Base-by-base conservation (phyloP, 2,329 filamentous ascomycete genomes). In the Fusarium xyrophilum region DNA sequence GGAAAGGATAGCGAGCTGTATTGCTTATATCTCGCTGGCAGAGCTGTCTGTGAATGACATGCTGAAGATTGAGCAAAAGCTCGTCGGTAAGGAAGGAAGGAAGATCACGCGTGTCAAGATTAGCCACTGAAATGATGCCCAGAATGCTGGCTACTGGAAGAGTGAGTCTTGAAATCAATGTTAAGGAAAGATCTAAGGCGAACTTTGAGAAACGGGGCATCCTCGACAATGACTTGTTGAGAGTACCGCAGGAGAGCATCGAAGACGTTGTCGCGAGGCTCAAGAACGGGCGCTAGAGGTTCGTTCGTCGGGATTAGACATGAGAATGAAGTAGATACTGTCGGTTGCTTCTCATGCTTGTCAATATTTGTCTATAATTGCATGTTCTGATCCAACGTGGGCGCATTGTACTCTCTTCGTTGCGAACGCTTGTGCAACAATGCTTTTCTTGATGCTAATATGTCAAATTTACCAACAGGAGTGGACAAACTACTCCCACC, bases 301-400 rank as follows among this genome's bases (percentile, higher is more conserved):
- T 12, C 27, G 6, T 11, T 4, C n/a, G 4, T 23, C 8, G 9
- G 28, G 8, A 12, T 12, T 7, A 1, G 27, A 13, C 4, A 19
- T 5, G 0, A 13, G 6, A 23, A 13, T 10, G 7, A 13, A 5
- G 1, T 13, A 2, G 15, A 7, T 7, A 10, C 15, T 47, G 11
- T 19, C 7, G 4, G 2, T 10, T 32, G 2, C 17, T 13, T 47
- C 27, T 30, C n/a, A 2, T 4, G 5, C 3, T 7, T 19, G 7
- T 5, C 7, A 13, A 32, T 19, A 13, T 3, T 7, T n/a, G 6
- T 8, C 6, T 5, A 15, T 8, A 4, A 23, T 15, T 25, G 5
- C 6, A 5, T n/a, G 2, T 10, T n/a, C 12, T n/a, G 17, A 6
- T 15, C 4, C 3, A 14, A 4, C 0, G 8, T 6, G 1, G 0